phyloP scores from a whole-genome alignment of 177 flowering plant species.

The Vitis hybrid region DNA sequence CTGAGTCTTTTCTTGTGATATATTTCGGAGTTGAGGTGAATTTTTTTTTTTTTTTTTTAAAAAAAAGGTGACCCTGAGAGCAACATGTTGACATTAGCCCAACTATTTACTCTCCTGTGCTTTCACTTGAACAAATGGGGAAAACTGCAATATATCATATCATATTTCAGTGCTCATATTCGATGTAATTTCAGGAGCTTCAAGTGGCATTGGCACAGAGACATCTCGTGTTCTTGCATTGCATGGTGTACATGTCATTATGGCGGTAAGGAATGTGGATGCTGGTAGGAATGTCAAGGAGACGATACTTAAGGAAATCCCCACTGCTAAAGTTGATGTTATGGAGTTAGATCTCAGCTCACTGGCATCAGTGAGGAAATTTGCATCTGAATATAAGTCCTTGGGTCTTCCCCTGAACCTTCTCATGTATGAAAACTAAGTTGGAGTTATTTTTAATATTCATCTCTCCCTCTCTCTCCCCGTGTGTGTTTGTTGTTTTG shows the following conservation, averaged over 20 bases:
- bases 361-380: slow-evolving; percentile 38
- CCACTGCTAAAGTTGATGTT: slow-evolving; percentile 40
- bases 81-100: background rate
- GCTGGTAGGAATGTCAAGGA: slow-evolving; percentile 36
- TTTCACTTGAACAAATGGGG: too few species aligned
- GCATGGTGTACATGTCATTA: slow-evolving; percentile 46
- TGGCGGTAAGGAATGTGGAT: slow-evolving; percentile 42
- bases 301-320: slow-evolving; percentile 28
- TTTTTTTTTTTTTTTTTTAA: background rate
- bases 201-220: slow-evolving; percentile 51
- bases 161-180: background rate
- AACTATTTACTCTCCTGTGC: too few species aligned
- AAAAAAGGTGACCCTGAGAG: background rate
- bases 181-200: slow-evolving; percentile 31
- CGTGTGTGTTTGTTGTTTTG: background rate
- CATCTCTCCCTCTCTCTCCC: slow-evolving; percentile 1
- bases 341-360: slow-evolving; percentile 55
- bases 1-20: too few species aligned
- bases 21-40: too few species aligned
- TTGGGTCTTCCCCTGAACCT: slow-evolving; percentile 40
- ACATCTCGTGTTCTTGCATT: slow-evolving; percentile 44
- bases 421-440: slow-evolving; percentile 40
- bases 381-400: slow-evolving; percentile 33
- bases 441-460: background rate
- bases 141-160: background rate